Evolutionary conservation across 768 basidiomycete genomes (phyloP).

Genomic region (Kwoniella shandongensis): DNA sequence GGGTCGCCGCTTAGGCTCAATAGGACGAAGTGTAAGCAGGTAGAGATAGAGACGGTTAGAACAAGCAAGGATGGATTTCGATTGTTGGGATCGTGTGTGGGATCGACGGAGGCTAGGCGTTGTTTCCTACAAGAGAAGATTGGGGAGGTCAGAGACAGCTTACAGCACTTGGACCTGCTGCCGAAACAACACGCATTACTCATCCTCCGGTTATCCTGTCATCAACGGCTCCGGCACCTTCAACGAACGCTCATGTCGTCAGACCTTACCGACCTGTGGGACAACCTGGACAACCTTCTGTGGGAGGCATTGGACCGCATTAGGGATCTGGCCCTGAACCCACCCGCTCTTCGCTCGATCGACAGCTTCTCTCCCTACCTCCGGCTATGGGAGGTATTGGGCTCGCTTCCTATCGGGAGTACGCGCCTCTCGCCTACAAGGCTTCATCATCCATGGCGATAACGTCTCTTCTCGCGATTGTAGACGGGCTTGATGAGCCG

Average conservation of each 20-base stretch:
- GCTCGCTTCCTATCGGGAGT: background rate
- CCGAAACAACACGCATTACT: slow-evolving; percentile 13
- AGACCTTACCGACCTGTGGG: slow-evolving; percentile 4
- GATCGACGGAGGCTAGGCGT: background rate
- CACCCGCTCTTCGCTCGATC: too few relatives aligned
- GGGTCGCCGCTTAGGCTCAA: slow-evolving; percentile 12
- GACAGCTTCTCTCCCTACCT: slow-evolving; percentile 1
- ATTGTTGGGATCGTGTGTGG: background rate
- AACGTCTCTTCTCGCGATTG: background rate
- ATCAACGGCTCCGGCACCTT: slow-evolving; percentile 12
- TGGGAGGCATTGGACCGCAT: slow-evolving; percentile 1
- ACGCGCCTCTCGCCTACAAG: background rate
- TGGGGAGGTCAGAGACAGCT: background rate
- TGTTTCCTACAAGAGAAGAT: slow-evolving; percentile 14
- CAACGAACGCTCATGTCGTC: background rate
- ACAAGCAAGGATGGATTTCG: background rate
- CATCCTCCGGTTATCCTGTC: slow-evolving; percentile 4
- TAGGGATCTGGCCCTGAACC: too few relatives aligned
- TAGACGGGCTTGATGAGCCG: background rate
- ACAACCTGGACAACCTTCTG: background rate
- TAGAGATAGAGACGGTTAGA: background rate
- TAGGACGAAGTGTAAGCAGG: slow-evolving; percentile 7
- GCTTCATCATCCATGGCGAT: too few relatives aligned
- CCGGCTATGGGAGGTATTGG: background rate
- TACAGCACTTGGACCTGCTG: background rate